phyloP scores from a whole-genome alignment of 148 eudicot species.

The Camellia lanceoleosa region DNA sequence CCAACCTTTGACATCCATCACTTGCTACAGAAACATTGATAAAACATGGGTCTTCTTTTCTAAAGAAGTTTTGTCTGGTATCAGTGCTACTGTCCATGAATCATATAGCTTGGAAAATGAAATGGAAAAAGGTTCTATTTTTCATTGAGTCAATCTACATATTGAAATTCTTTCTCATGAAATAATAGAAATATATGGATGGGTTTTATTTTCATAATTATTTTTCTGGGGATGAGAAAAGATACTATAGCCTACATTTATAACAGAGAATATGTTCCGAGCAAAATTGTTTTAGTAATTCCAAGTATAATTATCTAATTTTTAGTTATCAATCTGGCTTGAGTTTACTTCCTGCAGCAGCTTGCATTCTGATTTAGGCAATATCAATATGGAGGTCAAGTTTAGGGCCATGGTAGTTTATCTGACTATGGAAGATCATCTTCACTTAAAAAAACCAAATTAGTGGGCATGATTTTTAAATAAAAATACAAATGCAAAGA shows the following conservation, averaged over 20 bases:
- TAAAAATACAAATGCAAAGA: background rate
- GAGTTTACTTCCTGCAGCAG: background rate
- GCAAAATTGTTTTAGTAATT: background rate
- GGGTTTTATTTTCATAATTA: background rate
- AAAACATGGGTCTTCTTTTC: background rate
- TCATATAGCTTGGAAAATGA: background rate
- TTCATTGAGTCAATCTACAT: background rate
- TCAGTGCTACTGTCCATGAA: background rate
- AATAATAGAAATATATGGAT: background rate
- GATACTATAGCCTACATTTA: background rate
- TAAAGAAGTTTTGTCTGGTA: background rate
- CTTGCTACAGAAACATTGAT: background rate
- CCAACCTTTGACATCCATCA: background rate
- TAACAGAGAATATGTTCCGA: background rate
- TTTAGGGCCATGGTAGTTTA: background rate
- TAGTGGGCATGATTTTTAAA: background rate
- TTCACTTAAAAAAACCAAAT: background rate
- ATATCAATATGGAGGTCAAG: background rate
- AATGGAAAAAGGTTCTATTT: background rate
- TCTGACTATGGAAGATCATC: background rate
- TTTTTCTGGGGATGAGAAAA: conserved; percentile 6
- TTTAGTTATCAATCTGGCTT: background rate
- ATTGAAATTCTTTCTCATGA: background rate
- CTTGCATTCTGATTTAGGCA: background rate
- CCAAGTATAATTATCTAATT: background rate